Evolutionary conservation across 257 asterid species (phyloP).

Genomic region (Coffea eugenioides): DNA sequence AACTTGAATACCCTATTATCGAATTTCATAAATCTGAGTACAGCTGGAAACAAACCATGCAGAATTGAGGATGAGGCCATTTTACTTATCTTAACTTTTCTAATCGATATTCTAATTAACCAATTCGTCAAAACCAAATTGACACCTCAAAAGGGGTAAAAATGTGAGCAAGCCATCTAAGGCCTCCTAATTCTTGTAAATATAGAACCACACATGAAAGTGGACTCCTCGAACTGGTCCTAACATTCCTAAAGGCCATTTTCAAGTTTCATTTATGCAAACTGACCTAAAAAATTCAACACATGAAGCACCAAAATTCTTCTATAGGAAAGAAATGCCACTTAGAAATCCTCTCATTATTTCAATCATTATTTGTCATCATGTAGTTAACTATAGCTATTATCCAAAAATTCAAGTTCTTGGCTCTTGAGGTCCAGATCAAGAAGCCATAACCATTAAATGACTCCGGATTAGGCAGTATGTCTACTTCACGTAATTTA

Average conservation of each 20-base stretch:
- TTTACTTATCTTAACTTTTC: background rate
- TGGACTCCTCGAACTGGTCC: background rate
- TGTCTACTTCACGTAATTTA: background rate
- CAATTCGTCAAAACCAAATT: background rate
- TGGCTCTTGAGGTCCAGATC: background rate
- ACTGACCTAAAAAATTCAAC: background rate
- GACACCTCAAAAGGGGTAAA: background rate
- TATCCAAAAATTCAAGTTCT: too few species aligned
- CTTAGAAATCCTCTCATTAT: background rate
- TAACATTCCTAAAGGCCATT: background rate
- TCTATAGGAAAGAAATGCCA: background rate
- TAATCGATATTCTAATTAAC: too few species aligned
- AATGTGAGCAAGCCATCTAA: background rate
- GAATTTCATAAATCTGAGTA: background rate
- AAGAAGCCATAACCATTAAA: too few species aligned
- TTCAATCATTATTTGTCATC: background rate
- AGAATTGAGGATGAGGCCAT: background rate
- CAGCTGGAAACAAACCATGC: background rate
- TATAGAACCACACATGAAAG: background rate
- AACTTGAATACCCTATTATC: background rate
- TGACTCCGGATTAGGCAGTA: background rate
- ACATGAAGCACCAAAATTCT: background rate
- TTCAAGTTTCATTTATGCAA: background rate
- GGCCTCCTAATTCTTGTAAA: background rate
- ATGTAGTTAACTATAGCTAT: background rate